Base-by-base conservation (phyloP, 2,329 filamentous ascomycete species). In the Hypoxylon sp. region DNA sequence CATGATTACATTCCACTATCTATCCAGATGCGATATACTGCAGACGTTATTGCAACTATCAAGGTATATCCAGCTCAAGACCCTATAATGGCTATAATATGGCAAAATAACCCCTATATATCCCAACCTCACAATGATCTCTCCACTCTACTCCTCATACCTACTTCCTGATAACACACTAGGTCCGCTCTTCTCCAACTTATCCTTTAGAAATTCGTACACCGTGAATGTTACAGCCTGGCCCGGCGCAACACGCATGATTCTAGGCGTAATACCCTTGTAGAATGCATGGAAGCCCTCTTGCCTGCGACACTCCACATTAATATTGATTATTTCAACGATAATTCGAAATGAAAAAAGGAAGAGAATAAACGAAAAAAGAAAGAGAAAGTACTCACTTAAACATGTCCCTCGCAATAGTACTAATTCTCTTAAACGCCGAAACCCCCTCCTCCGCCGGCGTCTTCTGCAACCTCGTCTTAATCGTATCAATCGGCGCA, bases 401-500 rank as follows among this genome's bases (percentile, higher is more conserved):
- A 83, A 94, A 94, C 93, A 95, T 96, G 71, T 94, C 91, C 61
- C 82, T 86, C 56, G 93, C 90, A 74, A 99, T 99, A 43, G 82
- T 79, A 30, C 87, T 85, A 74, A 99, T 98, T 66, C 96, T 86
- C 64, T 88, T 87, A 73, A 97, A 80, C 11, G 96, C 95, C 50
- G 90, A 92, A 76, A 94, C 91, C 14, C 95, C 94, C 4, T 90
- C 87, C 80, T 92, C 87, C 2, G 92, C 94, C 0, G 93, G 93
- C 56, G 90, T 96, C 82, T 93, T 96, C 80, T 99, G 96, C 79
- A 99, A 83, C 55, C 96, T 86, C 45, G 96, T 99, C 89, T 99
- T 99, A 85, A 99, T 98, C 41, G 96, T 99, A 78, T 99, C 96
- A 78, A 99, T 98, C 21, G 96, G 96, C 28, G 97, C 96, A 79